Evolutionary conservation across 2,329 filamentous ascomycete species (phyloP), one percentile per base, ranked within the genome.

Genomic region (Nothomitra cinnamomea): DNA sequence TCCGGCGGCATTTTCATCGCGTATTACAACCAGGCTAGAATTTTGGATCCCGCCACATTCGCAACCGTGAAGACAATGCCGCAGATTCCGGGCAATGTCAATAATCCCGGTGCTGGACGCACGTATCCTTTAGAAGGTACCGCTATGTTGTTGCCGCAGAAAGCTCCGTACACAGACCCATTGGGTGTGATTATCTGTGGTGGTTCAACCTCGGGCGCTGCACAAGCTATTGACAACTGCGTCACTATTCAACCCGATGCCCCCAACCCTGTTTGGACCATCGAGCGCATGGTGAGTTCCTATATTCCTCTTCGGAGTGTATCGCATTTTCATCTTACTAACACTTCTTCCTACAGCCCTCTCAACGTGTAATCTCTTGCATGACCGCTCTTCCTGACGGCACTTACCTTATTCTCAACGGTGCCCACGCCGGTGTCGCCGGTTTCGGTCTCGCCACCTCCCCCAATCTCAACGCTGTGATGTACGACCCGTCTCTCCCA

Each of bases 21-120:
- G 2, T 82, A 82, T 64, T 83, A 78, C 66, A 82, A 83, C 62
- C 77, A 83, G 62, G 80, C 79, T 3, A 74, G 79, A n/a, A 79
- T 84, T 56, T 65, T 85, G 25, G 73, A 82, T 55, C 76, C 79
- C 61, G 66, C 63, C 3, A 78, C 74, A 42, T 76, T 83, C 56
- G 70, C 70, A 17, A 81, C 79, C 0, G 69, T 72, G 53, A 73
- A 69, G 60, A 69, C 69, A 1, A 67, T 85, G 8, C 80, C 80
- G 2, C 76, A 80, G 59, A 78, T 81, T 50, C 79, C 81, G 1
- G 79, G 75, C 1, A 70, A 77, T 1, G 78, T 83, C 60, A 77
- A 77, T 57, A 75, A 80, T 58, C 70, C 72, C 12, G 62, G 70
- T 38, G 78, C 73, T 52, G 81, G 80, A 22, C 76, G 80, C 13